A percentile compares a stretch with the other conserved stretches of the same genome.
Conservation (phyloP, 306 rosid genomes). For the Quillaja saponaria region DNA sequence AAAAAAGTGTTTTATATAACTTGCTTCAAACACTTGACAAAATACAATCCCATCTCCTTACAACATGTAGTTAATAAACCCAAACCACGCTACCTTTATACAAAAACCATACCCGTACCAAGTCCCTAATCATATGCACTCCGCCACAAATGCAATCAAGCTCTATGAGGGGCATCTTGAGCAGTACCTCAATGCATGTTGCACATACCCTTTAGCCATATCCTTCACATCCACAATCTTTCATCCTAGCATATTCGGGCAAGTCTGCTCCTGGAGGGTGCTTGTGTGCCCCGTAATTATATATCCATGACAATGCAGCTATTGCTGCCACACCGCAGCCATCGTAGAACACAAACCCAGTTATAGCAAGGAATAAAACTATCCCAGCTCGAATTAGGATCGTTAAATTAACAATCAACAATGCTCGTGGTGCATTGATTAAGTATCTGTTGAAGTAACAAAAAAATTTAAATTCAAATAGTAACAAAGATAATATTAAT, state of each 20-base stretch:
- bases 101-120: background rate
- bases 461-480: too few species aligned
- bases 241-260: slow-evolving; percentile 47
- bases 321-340: slow-evolving; percentile 53
- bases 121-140: background rate
- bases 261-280: slow-evolving; percentile 41
- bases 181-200: slow-evolving; percentile 29
- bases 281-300: slow-evolving; percentile 40
- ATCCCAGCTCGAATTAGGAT: slow-evolving; percentile 53
- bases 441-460: too few species aligned
- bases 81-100: background rate
- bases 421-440: too few species aligned
- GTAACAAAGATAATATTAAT: too few species aligned
- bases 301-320: slow-evolving; percentile 56
- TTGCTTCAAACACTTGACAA: too few species aligned
- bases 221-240: slow-evolving; percentile 48
- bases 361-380: slow-evolving; percentile 30
- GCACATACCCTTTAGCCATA: slow-evolving; percentile 42
- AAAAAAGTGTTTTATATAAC: too few species aligned
- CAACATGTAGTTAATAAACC: slow-evolving; percentile 11
- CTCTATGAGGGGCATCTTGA: slow-evolving; percentile 39
- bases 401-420: too few species aligned
- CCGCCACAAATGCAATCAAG: background rate
- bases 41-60: slow-evolving; percentile 21
- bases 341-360: slow-evolving; percentile 54